phyloP scores from a whole-genome alignment of 768 basidiomycete genomes.

The Russula griseocarnosa region DNA sequence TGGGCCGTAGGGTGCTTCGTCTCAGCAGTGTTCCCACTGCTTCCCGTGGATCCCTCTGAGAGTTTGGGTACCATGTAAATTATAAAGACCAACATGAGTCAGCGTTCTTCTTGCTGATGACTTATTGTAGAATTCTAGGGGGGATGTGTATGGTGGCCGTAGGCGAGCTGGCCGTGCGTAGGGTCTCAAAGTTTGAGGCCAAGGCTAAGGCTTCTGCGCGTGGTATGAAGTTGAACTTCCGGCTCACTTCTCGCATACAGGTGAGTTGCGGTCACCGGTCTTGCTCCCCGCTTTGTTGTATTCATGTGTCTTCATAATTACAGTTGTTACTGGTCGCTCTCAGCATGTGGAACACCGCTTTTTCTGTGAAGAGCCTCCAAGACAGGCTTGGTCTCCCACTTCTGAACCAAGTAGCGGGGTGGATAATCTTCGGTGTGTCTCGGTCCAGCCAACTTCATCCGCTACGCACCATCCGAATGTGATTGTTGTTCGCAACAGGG shows the following conservation, averaged over 20 bases:
- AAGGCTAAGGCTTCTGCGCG: neutral
- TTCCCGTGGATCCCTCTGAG: slow-evolving; percentile 70
- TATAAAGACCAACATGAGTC: slow-evolving; percentile 29
- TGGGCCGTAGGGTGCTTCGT: slow-evolving; percentile 53
- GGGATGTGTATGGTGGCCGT: slow-evolving; percentile 43
- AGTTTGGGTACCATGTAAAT: slow-evolving; percentile 53
- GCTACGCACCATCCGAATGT: neutral
- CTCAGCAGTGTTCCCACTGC: slow-evolving; percentile 65
- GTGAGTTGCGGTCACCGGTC: neutral
- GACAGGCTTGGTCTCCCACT: slow-evolving; percentile 63
- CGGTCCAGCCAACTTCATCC: neutral
- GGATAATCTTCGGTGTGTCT: slow-evolving; percentile 59
- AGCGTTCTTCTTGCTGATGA: neutral
- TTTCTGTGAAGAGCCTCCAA: slow-evolving; percentile 58
- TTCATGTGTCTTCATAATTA: neutral
- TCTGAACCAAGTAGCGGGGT: slow-evolving; percentile 57
- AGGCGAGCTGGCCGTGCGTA: slow-evolving; percentile 14
- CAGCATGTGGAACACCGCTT: slow-evolving; percentile 51
- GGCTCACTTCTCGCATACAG: slow-evolving; percentile 9
- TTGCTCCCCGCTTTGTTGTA: neutral
- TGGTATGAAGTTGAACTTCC: neutral
- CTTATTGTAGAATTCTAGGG: slow-evolving; percentile 35
- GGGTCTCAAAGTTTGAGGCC: slow-evolving; percentile 3
- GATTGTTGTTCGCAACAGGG: slow-evolving; percentile 35
- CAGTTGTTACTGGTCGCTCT: slow-evolving; percentile 46